Conservation (phyloP, 768 basidiomycete genomes). For the Leucocoprinus sp. region DNA sequence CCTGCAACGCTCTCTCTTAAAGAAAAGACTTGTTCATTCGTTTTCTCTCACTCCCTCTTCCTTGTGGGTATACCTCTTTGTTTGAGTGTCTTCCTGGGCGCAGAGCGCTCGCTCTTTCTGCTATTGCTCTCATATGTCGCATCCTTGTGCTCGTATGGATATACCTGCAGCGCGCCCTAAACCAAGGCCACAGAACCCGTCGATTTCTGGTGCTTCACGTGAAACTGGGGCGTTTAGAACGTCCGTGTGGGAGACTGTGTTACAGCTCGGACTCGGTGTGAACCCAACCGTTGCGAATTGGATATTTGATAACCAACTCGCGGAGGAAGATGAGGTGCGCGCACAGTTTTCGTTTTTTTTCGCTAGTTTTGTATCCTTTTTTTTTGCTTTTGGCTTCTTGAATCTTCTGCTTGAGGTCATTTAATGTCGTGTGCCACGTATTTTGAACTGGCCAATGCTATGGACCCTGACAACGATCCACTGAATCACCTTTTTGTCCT, state of each 20-base stretch:
- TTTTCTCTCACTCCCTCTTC: not conserved
- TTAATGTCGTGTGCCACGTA: not conserved
- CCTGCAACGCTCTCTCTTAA: constrained; percentile 3
- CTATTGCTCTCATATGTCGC: not conserved
- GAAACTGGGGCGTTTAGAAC: constrained; percentile 58
- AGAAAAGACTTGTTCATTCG: not conserved
- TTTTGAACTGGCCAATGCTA: not conserved
- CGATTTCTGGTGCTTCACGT: constrained; percentile 21
- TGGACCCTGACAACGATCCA: not conserved
- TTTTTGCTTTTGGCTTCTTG: constrained; percentile 1
- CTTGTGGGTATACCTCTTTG: not conserved
- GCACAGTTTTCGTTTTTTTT: not conserved
- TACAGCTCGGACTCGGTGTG: constrained; percentile 55
- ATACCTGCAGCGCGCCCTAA: constrained; percentile 1
- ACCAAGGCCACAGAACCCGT: constrained; percentile 1
- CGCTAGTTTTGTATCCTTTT: not conserved
- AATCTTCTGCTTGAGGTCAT: not conserved
- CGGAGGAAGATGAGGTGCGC: constrained; percentile 41
- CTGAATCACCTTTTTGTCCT: too few relatives aligned
- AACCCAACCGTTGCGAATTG: constrained; percentile 57
- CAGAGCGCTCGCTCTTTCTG: constrained; percentile 2
- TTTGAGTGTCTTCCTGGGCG: not conserved
- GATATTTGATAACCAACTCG: constrained; percentile 59
- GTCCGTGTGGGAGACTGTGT: constrained; percentile 66
- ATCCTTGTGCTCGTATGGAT: not conserved